phyloP scores from a whole-genome alignment of 495 filamentous ascomycete species.

The Penicillium verhagenii region DNA sequence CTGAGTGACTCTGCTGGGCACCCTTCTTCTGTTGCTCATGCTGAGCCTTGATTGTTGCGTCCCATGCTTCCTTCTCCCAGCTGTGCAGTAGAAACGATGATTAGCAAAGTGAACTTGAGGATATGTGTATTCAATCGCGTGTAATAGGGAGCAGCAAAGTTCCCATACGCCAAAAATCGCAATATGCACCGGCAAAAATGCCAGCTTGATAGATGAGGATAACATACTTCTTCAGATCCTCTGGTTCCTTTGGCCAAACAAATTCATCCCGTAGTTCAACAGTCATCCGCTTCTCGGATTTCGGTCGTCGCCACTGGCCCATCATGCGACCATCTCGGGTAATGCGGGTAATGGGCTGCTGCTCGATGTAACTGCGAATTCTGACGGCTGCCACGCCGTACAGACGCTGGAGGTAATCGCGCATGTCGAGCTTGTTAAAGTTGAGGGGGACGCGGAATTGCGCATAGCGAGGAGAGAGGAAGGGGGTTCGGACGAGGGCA shows the following conservation, averaged over 20 bases:
- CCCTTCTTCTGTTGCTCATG: constrained; percentile 23
- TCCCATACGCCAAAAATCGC: not conserved
- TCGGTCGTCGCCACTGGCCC: constrained; percentile 54
- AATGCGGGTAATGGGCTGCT: constrained; percentile 54
- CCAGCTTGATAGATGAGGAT: not conserved
- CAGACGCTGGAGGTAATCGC: constrained; percentile 78
- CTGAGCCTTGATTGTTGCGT: constrained; percentile 35
- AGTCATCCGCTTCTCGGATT: constrained; percentile 82
- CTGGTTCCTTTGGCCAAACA: constrained; percentile 70
- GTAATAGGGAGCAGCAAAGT: not conserved
- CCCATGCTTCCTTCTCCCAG: constrained; percentile 50
- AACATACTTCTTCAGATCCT: constrained; percentile 56
- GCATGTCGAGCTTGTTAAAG: constrained; percentile 88
- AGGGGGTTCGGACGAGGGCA: constrained; percentile 68
- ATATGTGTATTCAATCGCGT: not conserved
- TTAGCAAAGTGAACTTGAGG: constrained; percentile 13
- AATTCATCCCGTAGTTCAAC: constrained; percentile 82
- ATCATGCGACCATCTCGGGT: constrained; percentile 39
- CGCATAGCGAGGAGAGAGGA: constrained; percentile 72
- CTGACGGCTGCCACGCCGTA: constrained; percentile 67
- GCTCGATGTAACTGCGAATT: constrained; percentile 77
- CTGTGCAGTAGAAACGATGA: constrained; percentile 24
- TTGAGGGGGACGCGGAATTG: constrained; percentile 81
- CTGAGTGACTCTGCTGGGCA: constrained; percentile 22
- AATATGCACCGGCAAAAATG: not conserved